phyloP scores from a whole-genome alignment of 352 stramenopile genomes.

The Pythium folliculosum region DNA sequence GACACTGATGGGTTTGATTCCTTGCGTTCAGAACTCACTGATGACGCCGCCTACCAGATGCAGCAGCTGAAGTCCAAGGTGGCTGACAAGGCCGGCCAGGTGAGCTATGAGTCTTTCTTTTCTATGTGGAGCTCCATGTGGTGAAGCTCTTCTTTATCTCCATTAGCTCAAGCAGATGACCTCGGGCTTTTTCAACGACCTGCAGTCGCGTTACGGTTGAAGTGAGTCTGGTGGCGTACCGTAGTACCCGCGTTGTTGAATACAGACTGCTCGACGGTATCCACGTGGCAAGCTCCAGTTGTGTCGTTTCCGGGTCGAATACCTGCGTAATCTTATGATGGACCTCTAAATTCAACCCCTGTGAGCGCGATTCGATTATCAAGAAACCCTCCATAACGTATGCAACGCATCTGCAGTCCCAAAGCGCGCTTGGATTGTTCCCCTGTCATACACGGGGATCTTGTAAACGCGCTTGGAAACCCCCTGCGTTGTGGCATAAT shows the following conservation, averaged over 20 bases:
- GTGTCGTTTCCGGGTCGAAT: constrained; percentile 26
- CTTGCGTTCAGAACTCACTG: constrained; percentile 37
- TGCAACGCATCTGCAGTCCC: background rate
- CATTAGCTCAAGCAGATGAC: constrained; percentile 90
- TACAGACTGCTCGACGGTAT: constrained; percentile 21
- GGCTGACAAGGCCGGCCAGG: constrained; percentile 76
- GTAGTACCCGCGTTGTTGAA: constrained; percentile 23
- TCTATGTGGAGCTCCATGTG: background rate
- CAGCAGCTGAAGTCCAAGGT: constrained; percentile 87
- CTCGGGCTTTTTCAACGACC: constrained; percentile 85
- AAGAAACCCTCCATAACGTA: background rate
- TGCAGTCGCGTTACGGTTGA: constrained; percentile 79
- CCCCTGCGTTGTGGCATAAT: constrained; percentile 27
- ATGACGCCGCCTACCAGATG: constrained; percentile 83
- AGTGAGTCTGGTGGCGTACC: constrained; percentile 12
- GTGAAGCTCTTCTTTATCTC: background rate
- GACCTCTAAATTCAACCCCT: background rate
- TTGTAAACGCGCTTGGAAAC: constrained; percentile 26
- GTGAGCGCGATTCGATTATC: too few species aligned
- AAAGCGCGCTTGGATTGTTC: constrained; percentile 3
- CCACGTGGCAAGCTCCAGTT: constrained; percentile 34
- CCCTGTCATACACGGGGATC: too few species aligned
- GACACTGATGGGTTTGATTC: background rate
- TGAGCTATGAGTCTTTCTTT: constrained; percentile 19
- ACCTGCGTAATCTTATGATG: constrained; percentile 25